Percentiles rank a stretch among this genome's conserved stretches.
Conservation (phyloP, 139 green algal genomes). For the Tetradesmus lagerheimii region DNA sequence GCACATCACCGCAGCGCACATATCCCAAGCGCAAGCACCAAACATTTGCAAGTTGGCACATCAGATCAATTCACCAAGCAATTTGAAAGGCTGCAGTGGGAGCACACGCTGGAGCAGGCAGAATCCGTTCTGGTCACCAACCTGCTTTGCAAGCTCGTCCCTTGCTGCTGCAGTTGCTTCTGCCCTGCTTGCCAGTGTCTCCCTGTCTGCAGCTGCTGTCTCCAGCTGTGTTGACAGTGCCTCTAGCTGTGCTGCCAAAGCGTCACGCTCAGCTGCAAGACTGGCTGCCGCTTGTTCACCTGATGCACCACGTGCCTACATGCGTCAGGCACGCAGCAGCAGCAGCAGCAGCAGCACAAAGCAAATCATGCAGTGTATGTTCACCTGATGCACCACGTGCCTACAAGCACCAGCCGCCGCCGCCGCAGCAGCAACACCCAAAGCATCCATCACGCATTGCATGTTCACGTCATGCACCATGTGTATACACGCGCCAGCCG, state of each 20-base stretch:
- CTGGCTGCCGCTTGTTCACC: neutral
- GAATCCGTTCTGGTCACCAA: neutral
- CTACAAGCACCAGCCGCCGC: too few relatives aligned
- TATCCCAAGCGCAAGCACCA: too few relatives aligned
- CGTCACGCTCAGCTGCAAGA: slow-evolving; percentile 7
- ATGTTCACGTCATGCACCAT: too few relatives aligned
- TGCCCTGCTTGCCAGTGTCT: neutral
- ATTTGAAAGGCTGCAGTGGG: too few relatives aligned
- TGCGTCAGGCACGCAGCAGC: neutral
- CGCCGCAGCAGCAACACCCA: too few relatives aligned
- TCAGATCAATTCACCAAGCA: too few relatives aligned
- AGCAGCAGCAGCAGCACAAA: neutral
- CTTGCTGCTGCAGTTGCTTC: slow-evolving; percentile 23
- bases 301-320: neutral
- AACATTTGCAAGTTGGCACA: too few relatives aligned
- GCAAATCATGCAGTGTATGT: too few relatives aligned
- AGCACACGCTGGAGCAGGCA: too few relatives aligned
- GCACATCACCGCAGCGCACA: too few relatives aligned
- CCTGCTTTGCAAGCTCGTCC: slow-evolving; percentile 31
- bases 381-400: neutral
- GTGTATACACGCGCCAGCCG: neutral
- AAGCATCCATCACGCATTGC: too few relatives aligned
- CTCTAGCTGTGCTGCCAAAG: neutral
- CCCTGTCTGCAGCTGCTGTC: slow-evolving; percentile 4
- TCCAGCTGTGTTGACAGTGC: slow-evolving; percentile 18